Conservation (phyloP, 768 basidiomycete genomes). For the Amylocystis lapponica region DNA sequence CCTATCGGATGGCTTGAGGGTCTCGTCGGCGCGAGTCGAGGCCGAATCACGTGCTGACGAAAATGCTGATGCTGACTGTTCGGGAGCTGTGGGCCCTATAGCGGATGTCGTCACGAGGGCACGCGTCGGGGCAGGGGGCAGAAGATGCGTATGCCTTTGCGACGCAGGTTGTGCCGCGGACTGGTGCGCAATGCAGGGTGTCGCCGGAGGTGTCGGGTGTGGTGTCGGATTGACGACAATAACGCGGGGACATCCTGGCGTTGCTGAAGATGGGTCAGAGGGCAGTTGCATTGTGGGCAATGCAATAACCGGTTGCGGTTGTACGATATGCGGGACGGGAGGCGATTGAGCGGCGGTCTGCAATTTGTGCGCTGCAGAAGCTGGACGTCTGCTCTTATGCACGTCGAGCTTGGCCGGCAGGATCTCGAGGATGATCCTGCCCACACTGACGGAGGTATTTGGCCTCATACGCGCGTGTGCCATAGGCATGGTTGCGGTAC, state of each 20-base stretch:
- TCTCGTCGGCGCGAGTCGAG: slow-evolving; percentile 20
- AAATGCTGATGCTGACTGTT: slow-evolving; percentile 4
- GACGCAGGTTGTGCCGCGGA: slow-evolving; percentile 25
- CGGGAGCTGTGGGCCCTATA: background rate
- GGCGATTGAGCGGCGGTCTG: background rate
- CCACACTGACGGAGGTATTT: slow-evolving; percentile 28
- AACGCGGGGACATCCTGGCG: slow-evolving; percentile 43
- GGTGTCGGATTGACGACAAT: slow-evolving; percentile 74
- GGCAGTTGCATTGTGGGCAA: slow-evolving; percentile 21
- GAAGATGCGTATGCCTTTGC: slow-evolving; percentile 26
- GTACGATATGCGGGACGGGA: slow-evolving; percentile 13
- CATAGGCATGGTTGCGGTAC: slow-evolving; percentile 21
- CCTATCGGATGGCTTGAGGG: slow-evolving; percentile 33
- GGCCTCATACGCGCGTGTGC: slow-evolving; percentile 12
- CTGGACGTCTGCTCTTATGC: slow-evolving; percentile 13
- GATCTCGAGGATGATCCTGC: slow-evolving; percentile 54
- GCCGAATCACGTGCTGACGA: slow-evolving; percentile 1
- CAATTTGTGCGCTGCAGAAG: background rate
- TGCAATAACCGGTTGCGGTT: slow-evolving; percentile 17
- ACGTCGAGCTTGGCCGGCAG: slow-evolving; percentile 36
- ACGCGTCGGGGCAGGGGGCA: slow-evolving; percentile 20
- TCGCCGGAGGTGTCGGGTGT: slow-evolving; percentile 72
- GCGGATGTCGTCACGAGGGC: slow-evolving; percentile 12
- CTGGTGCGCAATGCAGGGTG: slow-evolving; percentile 35
- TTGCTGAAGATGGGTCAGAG: slow-evolving; percentile 17